Percentiles rank a stretch among this genome's conserved stretches.
Conservation (phyloP, 768 basidiomycete genomes). For the Hypsizygus marmoreus region DNA sequence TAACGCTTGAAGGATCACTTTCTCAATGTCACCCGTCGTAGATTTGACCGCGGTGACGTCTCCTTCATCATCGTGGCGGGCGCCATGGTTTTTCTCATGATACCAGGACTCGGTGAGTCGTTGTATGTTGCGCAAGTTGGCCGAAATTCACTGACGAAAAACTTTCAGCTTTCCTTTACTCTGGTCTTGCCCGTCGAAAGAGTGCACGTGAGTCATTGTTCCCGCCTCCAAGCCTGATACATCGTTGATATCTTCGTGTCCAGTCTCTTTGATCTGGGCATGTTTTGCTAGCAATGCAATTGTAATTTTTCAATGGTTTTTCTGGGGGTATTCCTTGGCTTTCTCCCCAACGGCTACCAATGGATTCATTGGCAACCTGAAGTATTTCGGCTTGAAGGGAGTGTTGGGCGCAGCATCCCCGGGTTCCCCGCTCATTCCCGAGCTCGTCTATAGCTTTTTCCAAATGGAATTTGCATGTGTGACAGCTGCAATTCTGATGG, state of each 20-base stretch:
- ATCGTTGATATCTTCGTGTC: constrained; percentile 1
- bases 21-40: constrained; percentile 20
- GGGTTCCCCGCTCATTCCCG: constrained; percentile 80
- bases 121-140: no score
- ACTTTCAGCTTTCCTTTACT: constrained; percentile 66
- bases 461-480: constrained; percentile 88
- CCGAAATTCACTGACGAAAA: constrained; percentile 6
- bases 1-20: not conserved
- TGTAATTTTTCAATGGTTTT: constrained; percentile 80
- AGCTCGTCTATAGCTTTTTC: constrained; percentile 82
- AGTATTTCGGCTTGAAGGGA: constrained; percentile 72
- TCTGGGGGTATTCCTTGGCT: constrained; percentile 72
- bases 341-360: constrained; percentile 79
- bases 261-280: constrained; percentile 75
- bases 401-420: constrained; percentile 75
- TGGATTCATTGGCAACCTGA: constrained; percentile 78
- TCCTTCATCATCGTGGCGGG: constrained; percentile 70
- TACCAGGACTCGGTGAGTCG: constrained; percentile 69
- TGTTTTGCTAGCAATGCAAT: constrained; percentile 74
- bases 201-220: constrained; percentile 43
- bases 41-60: constrained; percentile 73
- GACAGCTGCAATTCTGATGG: constrained; percentile 75
- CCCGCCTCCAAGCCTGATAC: not conserved
- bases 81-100: constrained; percentile 76
- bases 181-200: constrained; percentile 72